Conservation (phyloP, 2,329 filamentous ascomycete genomes). For the Colletotrichum sojae region DNA sequence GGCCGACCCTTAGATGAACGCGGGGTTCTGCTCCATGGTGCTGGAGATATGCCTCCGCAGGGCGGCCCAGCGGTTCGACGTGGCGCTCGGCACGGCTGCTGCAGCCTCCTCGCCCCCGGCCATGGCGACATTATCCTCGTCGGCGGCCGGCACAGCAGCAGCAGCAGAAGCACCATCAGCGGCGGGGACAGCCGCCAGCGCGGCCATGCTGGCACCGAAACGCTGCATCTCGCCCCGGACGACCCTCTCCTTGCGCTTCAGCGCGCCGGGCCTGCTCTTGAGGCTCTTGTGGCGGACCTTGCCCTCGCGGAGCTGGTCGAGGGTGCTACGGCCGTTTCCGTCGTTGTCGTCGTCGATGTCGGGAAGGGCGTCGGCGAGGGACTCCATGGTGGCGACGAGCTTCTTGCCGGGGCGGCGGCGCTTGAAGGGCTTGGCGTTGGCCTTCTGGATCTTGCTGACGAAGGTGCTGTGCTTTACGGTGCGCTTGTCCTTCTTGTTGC, state of each 20-base stretch:
- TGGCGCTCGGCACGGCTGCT: constrained; percentile 47
- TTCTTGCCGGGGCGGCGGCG: constrained; percentile 81
- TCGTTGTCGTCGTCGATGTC: constrained; percentile 66
- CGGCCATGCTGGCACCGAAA: constrained; percentile 87
- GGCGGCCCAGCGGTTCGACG: constrained; percentile 81
- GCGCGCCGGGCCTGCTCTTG: constrained; percentile 80
- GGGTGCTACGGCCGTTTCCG: constrained; percentile 39
- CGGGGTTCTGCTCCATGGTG: constrained; percentile 91
- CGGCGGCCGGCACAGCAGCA: constrained; percentile 34
- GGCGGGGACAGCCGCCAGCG: constrained; percentile 66
- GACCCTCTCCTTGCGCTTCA: constrained; percentile 86
- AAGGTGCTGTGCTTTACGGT: constrained; percentile 86
- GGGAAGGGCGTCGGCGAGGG: constrained; percentile 85
- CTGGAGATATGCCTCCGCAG: constrained; percentile 86
- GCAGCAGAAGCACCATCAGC: constrained; percentile 38
- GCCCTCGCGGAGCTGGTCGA: constrained; percentile 62
- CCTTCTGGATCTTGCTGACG: constrained; percentile 74
- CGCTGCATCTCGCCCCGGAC: constrained; percentile 86
- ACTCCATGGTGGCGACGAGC: constrained; percentile 80
- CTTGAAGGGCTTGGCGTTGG: constrained; percentile 68
- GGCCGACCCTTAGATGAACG: constrained; percentile 65
- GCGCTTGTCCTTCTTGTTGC: constrained; percentile 87
- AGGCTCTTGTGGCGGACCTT: constrained; percentile 83
- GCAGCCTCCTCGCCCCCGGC: constrained; percentile 35
- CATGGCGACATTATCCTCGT: constrained; percentile 36